Conservation (phyloP, 768 basidiomycete species). For the Suillus placidus region DNA sequence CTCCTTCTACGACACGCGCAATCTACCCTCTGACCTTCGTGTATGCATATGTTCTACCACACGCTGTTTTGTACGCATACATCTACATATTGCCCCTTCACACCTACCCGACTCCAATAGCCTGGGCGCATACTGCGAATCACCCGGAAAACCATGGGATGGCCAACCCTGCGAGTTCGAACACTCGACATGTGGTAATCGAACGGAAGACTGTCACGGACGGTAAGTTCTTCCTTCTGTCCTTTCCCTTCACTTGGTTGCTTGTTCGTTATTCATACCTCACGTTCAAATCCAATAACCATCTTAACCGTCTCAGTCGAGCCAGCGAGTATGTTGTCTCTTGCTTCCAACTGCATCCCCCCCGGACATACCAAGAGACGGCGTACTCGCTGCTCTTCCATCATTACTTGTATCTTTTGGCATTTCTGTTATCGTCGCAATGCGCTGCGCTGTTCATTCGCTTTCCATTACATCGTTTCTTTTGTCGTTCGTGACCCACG, state of each 20-base stretch:
- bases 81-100: background rate
- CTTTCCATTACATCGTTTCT: background rate
- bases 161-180: conserved; percentile 71
- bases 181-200: conserved; percentile 76
- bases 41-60: background rate
- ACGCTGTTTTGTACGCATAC: background rate
- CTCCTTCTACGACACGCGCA: background rate
- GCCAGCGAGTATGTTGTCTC: background rate
- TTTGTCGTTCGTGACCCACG: background rate
- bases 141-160: conserved; percentile 67
- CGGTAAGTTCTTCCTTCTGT: conserved; percentile 43
- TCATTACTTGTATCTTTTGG: background rate
- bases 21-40: background rate
- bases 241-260: background rate
- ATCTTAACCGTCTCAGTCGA: background rate
- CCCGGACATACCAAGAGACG: too few species aligned
- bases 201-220: conserved; percentile 68
- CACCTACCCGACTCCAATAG: conserved; percentile 29
- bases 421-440: background rate
- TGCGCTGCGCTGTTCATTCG: background rate
- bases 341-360: fast-evolving
- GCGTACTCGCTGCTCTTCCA: background rate
- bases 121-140: conserved; percentile 76
- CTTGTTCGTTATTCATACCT: background rate
- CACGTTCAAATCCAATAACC: background rate